Base-by-base conservation (phyloP, 2,329 filamentous ascomycete species). In the Aureobasidium mangrovei region DNA sequence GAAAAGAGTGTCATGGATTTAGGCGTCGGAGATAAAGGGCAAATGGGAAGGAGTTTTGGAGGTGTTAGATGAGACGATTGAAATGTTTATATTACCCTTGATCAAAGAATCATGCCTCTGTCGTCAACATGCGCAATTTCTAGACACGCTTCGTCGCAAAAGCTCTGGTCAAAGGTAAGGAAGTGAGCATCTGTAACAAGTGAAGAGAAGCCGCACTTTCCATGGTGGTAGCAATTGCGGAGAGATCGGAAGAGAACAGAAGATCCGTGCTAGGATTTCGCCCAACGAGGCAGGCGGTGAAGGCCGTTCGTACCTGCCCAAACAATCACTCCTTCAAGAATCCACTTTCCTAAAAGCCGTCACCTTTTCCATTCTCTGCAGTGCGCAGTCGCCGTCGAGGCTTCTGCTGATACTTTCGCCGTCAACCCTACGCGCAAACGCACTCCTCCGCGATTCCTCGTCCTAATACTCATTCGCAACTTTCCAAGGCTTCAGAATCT, bases 1-100 rank as follows among this genome's bases (percentile, higher is more conserved):
- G 56, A 80, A 69, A 73, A 86, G 18, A 35, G 32, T 18, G 29
- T 52, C 10, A 42, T 31, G 48, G 40, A 9, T 26, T 27, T 36
- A 9, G 48, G 39, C 48, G 48, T 42, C 43, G 18, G 38, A 52
- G 24, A 52, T 43, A 52, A 52, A 49, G 36, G 39, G 39, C 10
- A 24, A 43, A 9, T 29, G 29, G 48, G 48, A 36, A 35, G 48
- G 48, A 52, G 48, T 52, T 52, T 43, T 35, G 47, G 47, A 41
- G 9, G n/a, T 43, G 48, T 52, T 26, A 52, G 24, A 29, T 28
- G 36, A 49, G 24, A 42, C 24, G 28, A 43, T 35, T 52, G 48
- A 36, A 52, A 52, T 52, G 29, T 43, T 43, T n/a, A 43, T 29
- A 42, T 10, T 35, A 24, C 26, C 42, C 12, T 10, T 43, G 12